Evolutionary conservation across 2,329 filamentous ascomycete genomes (phyloP), one percentile per base, ranked within the genome.

Genomic region (Rhynchosporium agropyri): DNA sequence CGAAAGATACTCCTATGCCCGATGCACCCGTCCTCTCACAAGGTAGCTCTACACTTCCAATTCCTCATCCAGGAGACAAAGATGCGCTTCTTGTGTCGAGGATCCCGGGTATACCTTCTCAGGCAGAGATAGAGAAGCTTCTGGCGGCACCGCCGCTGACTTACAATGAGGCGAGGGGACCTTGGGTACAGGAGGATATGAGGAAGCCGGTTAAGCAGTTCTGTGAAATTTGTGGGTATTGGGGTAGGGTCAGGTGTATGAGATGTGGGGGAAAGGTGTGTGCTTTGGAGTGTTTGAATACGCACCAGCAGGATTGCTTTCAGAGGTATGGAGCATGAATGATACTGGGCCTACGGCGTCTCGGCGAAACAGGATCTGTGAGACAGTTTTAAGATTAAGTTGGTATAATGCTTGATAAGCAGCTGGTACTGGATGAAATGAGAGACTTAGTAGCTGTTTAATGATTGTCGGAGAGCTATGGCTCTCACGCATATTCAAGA

Each of bases 171-270:
- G 86, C 87, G 45, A 76, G 80, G 59, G 84, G 80, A 2, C 72
- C 69, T 33, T 82, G 78, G 78, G 71, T 70, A n/a, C 74, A 74
- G 8, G 76, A 77, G 43, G 78, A 75, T 64, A 63, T 61, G 45
- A 75, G 71, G 70, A 86, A 86, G 66, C 87, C 89, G 2, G 78
- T 79, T 53, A 80, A 89, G 63, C 78, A 79, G 42, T 94, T 93
- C 74, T 94, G 90, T 76, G 88, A 89, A 73, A 85, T 92, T 38
- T 94, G 90, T 73, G 90, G 90, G 13, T 93, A 92, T 76, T 93
- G 90, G 90, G 90, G 90, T 2, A 79, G 87, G 46, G 87, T 91
- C 51, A 84, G 83, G 75, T 94, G 90, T 77, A 83, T 88, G 74
- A 91, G 89, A 78, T 94, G 90, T 76, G 89, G 89, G n/a, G 84